phyloP scores from a whole-genome alignment of 1,139 yeast species.

The Blastobotrys buckinghamii region DNA sequence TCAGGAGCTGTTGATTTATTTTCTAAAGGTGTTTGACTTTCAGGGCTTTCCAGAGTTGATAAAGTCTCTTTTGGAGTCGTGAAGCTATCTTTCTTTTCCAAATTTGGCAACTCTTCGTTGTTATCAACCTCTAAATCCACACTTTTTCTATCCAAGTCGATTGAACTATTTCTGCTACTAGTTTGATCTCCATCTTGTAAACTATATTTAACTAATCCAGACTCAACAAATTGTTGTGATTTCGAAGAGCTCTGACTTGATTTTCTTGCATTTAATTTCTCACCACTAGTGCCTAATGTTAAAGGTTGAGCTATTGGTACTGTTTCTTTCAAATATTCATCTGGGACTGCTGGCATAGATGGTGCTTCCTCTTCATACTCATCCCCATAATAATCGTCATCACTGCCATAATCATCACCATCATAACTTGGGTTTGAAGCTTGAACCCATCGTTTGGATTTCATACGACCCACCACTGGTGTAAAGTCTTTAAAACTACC shows the following conservation, averaged over 20 bases:
- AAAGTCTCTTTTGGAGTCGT: not conserved
- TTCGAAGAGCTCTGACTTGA: conserved; percentile 13
- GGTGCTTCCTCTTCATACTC: conserved; percentile 25
- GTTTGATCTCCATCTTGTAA: conserved; percentile 12
- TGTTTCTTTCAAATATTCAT: conserved; percentile 9
- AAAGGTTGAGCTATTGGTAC: conserved; percentile 18
- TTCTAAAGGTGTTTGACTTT: not conserved
- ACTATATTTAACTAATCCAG: conserved; percentile 20
- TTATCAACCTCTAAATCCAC: not conserved
- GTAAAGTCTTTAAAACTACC: conserved; percentile 21
- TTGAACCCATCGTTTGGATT: conserved; percentile 37
- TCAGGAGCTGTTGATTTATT: not conserved
- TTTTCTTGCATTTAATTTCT: conserved; percentile 11
- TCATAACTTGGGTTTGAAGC: conserved; percentile 32
- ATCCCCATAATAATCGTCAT: conserved; percentile 24
- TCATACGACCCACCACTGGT: conserved; percentile 33
- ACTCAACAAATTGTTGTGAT: conserved; percentile 17
- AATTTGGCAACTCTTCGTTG: not conserved
- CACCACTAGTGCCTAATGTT: conserved; percentile 21
- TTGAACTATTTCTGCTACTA: not conserved
- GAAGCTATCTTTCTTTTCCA: not conserved
- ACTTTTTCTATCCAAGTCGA: not conserved
- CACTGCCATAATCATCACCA: conserved; percentile 34
- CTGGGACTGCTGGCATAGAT: conserved; percentile 25
- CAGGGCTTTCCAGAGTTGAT: not conserved